A percentile compares a stretch with the other conserved stretches of the same genome.
Conservation (phyloP, 805 yeast genomes). For the Barnettozyma californica region DNA sequence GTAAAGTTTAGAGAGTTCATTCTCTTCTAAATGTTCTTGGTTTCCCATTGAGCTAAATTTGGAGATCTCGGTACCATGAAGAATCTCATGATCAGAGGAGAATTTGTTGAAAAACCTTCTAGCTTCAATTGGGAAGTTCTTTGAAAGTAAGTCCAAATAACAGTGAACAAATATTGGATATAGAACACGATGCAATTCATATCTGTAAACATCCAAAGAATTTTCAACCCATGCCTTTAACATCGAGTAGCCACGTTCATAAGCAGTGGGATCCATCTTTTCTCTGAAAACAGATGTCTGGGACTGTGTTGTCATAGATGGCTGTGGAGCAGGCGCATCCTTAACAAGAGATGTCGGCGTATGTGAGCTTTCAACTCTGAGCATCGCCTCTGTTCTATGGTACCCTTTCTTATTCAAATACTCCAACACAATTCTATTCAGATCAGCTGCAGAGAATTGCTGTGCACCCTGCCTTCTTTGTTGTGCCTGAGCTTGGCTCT, state of each 20-base stretch:
- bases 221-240: conserved; percentile 86
- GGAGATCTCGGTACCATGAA: conserved; percentile 75
- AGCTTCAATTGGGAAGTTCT: conserved; percentile 56
- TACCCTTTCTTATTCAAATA: conserved; percentile 92
- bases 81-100: conserved; percentile 62
- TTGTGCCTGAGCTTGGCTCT: conserved; percentile 4
- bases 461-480: conserved; percentile 23
- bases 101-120: conserved; percentile 72
- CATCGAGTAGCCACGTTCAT: conserved; percentile 74
- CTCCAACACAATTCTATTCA: conserved; percentile 88
- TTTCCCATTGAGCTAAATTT: conserved; percentile 69
- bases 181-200: conserved; percentile 76
- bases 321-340: not conserved
- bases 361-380: conserved; percentile 78
- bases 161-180: conserved; percentile 93
- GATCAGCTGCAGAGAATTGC: conserved; percentile 75
- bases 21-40: conserved; percentile 77
- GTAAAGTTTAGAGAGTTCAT: conserved; percentile 74
- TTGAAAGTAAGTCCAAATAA: conserved; percentile 70
- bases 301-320: not conserved
- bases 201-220: conserved; percentile 85
- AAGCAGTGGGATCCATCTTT: conserved; percentile 50
- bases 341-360: conserved; percentile 44
- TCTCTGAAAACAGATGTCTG: conserved; percentile 12
- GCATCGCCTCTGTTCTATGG: conserved; percentile 88